Evolutionary conservation across 2,329 filamentous ascomycete species (phyloP), one percentile per base, ranked within the genome.

Genomic region (Penicillium decumbens): DNA sequence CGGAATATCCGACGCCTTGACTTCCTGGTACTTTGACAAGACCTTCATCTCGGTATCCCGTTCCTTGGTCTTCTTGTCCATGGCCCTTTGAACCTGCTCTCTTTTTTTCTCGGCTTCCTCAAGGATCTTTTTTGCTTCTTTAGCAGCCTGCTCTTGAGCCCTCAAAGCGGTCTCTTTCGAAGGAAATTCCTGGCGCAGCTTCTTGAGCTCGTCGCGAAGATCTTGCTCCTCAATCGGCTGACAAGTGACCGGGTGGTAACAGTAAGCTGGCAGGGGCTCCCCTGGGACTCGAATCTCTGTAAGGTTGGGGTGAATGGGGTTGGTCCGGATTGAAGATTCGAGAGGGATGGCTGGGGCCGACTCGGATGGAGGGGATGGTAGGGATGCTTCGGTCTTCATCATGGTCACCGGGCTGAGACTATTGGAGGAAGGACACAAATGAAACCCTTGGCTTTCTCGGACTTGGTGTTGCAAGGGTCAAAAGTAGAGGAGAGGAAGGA

Each of bases 1-100:
- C 15, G 62, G 55, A 40, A 66, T 58, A 23, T 64, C 61, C 5
- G 64, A 62, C 6, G 58, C 60, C 50, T 69, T 72, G 30, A 66
- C 68, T 50, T 70, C 65, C 48, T 72, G 71, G 39, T 67, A 72
- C 45, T 73, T 74, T 41, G 67, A 68, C 1, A 73, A 56, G 2
- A 74, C 65, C 46, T 70, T 73, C 59, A 72, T 62, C 54, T 74
- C 71, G 4, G 64, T 71, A 45, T 73, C 68, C 29, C 70, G 61
- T 49, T 74, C 70, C 49, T 72, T 72, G 10, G 64, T 63, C 53
- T 74, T 74, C 56, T 72, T 72, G 46, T 74, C 70, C 55, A 73
- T 68, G 3, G 65, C 63, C 41, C 63, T 69, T 48, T 72, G 70
- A 0, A 73, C 59, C 41, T 70, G 61, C 33, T 70, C 69, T 41